These are phyloP conservation scores for Penicillium rolfsii DNA, from an alignment of 2,329 filamentous ascomycete species.

Conservation along the genomic window DNA sequence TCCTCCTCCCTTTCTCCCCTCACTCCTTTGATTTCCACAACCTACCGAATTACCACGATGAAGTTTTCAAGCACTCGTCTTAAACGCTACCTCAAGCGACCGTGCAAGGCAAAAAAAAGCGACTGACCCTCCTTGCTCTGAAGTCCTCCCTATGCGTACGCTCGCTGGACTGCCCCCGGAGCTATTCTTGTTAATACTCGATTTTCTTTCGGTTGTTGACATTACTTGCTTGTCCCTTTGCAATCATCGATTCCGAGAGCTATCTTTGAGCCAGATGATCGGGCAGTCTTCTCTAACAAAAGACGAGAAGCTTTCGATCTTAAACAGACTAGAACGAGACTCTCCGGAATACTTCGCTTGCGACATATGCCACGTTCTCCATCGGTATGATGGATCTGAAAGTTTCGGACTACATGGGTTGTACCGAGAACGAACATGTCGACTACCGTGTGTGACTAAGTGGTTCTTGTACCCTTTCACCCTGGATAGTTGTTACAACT, in stretches of 20 bases:
- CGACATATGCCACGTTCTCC: constrained; percentile 15
- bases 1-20: not conserved
- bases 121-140: not conserved
- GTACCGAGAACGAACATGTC: not conserved
- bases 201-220: constrained; percentile 13
- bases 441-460: not conserved
- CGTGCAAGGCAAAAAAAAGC: not conserved
- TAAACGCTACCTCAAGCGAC: not conserved
- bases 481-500: not conserved
- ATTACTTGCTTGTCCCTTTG: constrained; percentile 16
- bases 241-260: constrained; percentile 10
- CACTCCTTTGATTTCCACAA: not conserved
- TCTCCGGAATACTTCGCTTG: constrained; percentile 21
- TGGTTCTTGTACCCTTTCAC: not conserved
- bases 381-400: constrained; percentile 6
- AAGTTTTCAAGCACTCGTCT: not conserved
- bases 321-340: constrained; percentile 19
- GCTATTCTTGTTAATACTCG: constrained; percentile 9
- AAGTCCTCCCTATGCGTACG: not conserved
- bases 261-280: not conserved
- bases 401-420: not conserved
- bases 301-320: constrained; percentile 7
- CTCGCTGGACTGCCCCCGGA: constrained; percentile 10
- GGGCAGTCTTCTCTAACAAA: not conserved
- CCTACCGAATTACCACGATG: not conserved